Base-by-base conservation (phyloP, 768 basidiomycete species). In the Gymnopilus dilepis region DNA sequence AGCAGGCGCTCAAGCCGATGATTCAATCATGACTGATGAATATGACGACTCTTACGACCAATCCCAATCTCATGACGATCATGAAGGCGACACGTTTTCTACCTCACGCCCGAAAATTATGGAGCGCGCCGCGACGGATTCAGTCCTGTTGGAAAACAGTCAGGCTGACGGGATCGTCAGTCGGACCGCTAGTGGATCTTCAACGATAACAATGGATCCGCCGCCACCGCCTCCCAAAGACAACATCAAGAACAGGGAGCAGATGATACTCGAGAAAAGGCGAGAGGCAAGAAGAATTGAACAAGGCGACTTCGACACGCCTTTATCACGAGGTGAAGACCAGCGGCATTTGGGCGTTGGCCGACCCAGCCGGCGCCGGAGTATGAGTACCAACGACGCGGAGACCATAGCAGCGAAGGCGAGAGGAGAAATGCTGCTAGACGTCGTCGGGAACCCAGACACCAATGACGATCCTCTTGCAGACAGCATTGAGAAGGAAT, bases 301-400 rank as follows among this genome's bases (percentile, higher is more conserved):
- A 52, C 60, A 68, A 67, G 75, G 76, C 61, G 68, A 60, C 12
- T 52, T 59, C 3, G 63, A 63, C 28, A 60, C 28, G 17, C 54
- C 59, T 48, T 6, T 48, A 28, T 57, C 62, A 30, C 62, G 59
- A n/a, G 62, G 67, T 38, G 60, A 60, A 43, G 63, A 68, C 42
- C 76, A 74, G 41, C 63, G 65, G 51, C 61, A 73, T 33, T 69
- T 80, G 28, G 78, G 77, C 0, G 75, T 78, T 40, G 79, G 83
- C 24, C 75, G 88, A 40, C 86, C 87, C 11, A 85, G 80, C 57
- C 78, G 84, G 56, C 78, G 91, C 64, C 80, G 90, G 57, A 95
- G 90, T 72, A 84, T 86, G 81, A 94, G 90, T 69, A 92, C 90
- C 1, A 87, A 89, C 8, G 93, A 93, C 71, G 87, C 84, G 2